Conservation (phyloP, 164 flowering plant species). For the Piper betle region DNA sequence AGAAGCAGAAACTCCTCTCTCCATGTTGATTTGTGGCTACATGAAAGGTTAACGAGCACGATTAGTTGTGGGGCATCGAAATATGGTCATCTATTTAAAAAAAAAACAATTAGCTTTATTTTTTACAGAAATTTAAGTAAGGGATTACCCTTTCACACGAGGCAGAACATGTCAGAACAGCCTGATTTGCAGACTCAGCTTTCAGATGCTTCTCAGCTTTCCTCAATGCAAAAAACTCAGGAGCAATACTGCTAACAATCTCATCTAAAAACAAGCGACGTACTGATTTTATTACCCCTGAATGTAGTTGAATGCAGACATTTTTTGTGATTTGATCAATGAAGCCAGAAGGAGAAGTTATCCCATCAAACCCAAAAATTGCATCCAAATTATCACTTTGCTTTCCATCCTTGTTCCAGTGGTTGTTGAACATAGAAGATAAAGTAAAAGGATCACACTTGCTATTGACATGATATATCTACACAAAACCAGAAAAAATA, state of each 20-base stretch:
- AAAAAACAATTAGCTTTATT: background rate
- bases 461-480: conserved; percentile 51
- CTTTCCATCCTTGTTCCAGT: conserved; percentile 22
- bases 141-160: conserved; percentile 15
- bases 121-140: background rate
- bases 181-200: conserved; percentile 21
- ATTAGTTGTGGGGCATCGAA: background rate
- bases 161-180: conserved; percentile 13
- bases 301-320: conserved; percentile 59
- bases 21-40: conserved; percentile 14
- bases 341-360: conserved; percentile 18
- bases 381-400: conserved; percentile 8
- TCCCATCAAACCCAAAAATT: conserved; percentile 11
- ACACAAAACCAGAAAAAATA: conserved; percentile 15
- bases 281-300: conserved; percentile 72
- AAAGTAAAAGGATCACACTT: conserved; percentile 40
- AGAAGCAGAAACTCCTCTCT: conserved; percentile 9
- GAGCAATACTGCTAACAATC: conserved; percentile 47
- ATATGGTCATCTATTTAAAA: background rate
- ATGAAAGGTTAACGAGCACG: background rate
- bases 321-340: conserved; percentile 50
- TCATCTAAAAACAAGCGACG: conserved; percentile 77
- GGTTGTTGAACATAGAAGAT: conserved; percentile 27
- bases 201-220: conserved; percentile 34
- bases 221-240: conserved; percentile 40